Evolutionary conservation across 2,329 filamentous ascomycete species (phyloP).

Genomic region (Ophiostoma tasmaniense): DNA sequence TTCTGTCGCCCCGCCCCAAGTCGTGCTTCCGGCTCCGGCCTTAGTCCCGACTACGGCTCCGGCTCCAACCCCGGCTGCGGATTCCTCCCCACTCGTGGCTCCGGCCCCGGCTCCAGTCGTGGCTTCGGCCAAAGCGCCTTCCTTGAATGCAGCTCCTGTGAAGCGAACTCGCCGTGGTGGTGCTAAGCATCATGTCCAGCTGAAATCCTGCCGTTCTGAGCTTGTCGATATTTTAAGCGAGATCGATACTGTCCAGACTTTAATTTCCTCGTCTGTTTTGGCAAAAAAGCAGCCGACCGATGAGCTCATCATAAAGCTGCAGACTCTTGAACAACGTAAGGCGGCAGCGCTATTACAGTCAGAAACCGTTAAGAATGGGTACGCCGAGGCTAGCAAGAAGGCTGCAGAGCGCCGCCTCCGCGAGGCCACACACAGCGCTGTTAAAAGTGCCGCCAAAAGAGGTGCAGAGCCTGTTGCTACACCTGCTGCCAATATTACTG

Average conservation of each 20-base stretch:
- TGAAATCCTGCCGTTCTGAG: neutral
- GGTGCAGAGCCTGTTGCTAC: no score
- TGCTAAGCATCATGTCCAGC: neutral
- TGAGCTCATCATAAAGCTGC: neutral
- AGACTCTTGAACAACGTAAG: neutral
- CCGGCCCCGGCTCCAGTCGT: neutral
- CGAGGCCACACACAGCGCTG: neutral
- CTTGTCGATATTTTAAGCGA: neutral
- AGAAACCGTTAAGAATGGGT: neutral
- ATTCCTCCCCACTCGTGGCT: no score
- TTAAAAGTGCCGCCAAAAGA: neutral
- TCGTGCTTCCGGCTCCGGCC: no score
- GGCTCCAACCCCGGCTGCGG: neutral
- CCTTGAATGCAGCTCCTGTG: no score
- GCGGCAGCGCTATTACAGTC: neutral
- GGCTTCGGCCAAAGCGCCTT: neutral
- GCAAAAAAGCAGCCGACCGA: neutral
- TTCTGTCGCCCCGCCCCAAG: neutral
- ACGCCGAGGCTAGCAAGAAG: neutral
- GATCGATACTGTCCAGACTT: neutral
- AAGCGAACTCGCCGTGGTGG: neutral
- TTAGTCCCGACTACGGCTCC: no score
- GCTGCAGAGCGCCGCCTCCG: neutral
- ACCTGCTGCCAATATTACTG: neutral
- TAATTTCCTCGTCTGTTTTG: neutral